Evolutionary conservation across 1,284 basidiomycete genomes (phyloP).

Genomic region (Trichosporon faecale): DNA sequence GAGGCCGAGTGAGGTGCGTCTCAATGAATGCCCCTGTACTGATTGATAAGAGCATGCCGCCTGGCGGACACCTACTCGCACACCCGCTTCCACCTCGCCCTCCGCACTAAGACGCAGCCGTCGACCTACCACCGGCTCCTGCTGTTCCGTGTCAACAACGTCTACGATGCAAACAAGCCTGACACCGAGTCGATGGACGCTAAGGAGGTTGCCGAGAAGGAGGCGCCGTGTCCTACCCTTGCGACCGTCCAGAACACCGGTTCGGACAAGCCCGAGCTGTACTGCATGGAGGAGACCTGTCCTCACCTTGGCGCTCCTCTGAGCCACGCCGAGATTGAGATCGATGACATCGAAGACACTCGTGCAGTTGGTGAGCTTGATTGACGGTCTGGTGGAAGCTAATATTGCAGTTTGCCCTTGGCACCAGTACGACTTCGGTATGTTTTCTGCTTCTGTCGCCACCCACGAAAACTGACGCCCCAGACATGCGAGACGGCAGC

Average conservation of each 20-base stretch:
- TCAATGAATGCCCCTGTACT: not conserved
- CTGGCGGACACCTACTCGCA: conserved; percentile 60
- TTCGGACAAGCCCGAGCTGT: conserved; percentile 58
- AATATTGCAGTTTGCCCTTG: conserved; percentile 70
- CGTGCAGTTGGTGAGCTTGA: conserved; percentile 35
- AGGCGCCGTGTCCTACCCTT: conserved; percentile 38
- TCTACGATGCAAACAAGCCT: conserved; percentile 13
- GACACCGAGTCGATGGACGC: not conserved
- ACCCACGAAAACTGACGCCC: not conserved
- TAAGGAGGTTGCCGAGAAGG: not conserved
- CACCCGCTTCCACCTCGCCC: conserved; percentile 65
- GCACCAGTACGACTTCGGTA: conserved; percentile 63
- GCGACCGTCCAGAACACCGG: not conserved
- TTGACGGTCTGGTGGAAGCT: not conserved
- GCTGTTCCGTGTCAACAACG: conserved; percentile 61
- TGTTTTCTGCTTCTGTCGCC: not conserved
- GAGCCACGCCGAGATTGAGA: conserved; percentile 57
- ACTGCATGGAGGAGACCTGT: conserved; percentile 80
- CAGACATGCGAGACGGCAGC: conserved; percentile 49
- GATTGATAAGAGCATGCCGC: conserved; percentile 55
- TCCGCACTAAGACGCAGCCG: conserved; percentile 62
- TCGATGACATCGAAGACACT: conserved; percentile 41
- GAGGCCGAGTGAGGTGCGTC: conserved; percentile 5
- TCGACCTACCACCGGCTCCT: conserved; percentile 65
- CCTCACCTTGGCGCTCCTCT: conserved; percentile 81